These are phyloP conservation scores for Tetrahymena malaccensis DNA, from an alignment of 73 alveolate genomes.

Conservation along the genomic window DNA sequence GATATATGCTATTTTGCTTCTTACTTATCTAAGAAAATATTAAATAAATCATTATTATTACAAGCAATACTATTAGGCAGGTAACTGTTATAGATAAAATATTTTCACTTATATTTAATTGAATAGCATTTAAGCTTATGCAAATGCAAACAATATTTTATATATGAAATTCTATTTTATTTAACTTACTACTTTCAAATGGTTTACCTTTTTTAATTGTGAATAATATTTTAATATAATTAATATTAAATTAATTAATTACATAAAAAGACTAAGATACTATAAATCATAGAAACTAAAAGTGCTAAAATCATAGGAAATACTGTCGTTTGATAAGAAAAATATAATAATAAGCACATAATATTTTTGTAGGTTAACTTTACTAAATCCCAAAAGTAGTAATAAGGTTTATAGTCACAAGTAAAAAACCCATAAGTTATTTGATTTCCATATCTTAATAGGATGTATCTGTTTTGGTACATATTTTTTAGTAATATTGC, in stretches of 20 bases:
- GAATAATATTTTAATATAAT: not conserved
- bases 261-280: not conserved
- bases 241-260: not conserved
- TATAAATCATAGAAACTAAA: not conserved
- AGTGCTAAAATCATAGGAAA: not conserved
- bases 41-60: too few species aligned
- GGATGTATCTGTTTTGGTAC: too few species aligned
- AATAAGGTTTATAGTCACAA: not conserved
- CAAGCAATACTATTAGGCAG: too few species aligned
- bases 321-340: not conserved
- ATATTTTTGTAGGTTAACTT: not conserved
- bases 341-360: not conserved
- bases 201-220: not conserved
- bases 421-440: not conserved
- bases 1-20: too few species aligned
- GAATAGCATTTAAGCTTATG: not conserved
- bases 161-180: not conserved
- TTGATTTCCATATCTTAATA: too few species aligned
- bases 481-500: too few species aligned
- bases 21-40: too few species aligned
- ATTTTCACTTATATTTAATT: not conserved
- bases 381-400: not conserved
- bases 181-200: not conserved
- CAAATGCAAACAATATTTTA: not conserved
- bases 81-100: too few species aligned